Evolutionary conservation across 2,329 filamentous ascomycete genomes (phyloP), one percentile per base, ranked within the genome.

Genomic region (Aspergillus sergii): DNA sequence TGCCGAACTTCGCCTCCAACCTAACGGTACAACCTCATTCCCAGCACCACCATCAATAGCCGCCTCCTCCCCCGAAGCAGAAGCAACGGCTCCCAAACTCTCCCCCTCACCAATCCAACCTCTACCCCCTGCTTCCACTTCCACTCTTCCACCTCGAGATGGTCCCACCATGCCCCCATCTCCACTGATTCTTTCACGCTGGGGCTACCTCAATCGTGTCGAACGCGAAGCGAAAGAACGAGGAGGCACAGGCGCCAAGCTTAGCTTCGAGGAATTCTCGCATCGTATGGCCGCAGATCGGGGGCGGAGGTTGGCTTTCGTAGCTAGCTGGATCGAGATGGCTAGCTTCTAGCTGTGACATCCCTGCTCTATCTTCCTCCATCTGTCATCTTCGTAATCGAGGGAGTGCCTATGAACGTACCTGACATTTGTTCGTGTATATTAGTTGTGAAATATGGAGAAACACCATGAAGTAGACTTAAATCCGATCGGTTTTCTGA

Each of bases 281-380:
- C 81, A 82, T 45, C 89, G 90, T 57, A 92, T 95, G 80, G 87
- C 88, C 69, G 83, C 83, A n/a, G 85, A 88, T 66, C 86, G 89
- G 68, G 86, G 87, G 28, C 87, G 88, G 73, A 81, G 89, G 59
- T 83, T 94, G 65, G 91, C 92, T 69, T 94, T 97, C 77, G 83
- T 97, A 54, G 92, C 92, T 64, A 92, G 88, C 71, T 98, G 94
- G 94, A 92, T 97, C 77, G 94, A 97, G 67, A 84, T 88, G 84
- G 86, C 86, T 71, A 83, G 83, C 75, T 86, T 89, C 73, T 88
- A 67, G 62, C n/a, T 32, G 19, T n/a, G 30, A 45, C 58, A 48
- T 61, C 4, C 19, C 30, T 51, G 26, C 8, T 30, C 16, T 30
- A 3, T 16, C 12, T 51, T 28, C 30, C 14, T 14, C 21, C 23